Conservation (phyloP, 305 asterid species). For the Solanum hybrid region DNA sequence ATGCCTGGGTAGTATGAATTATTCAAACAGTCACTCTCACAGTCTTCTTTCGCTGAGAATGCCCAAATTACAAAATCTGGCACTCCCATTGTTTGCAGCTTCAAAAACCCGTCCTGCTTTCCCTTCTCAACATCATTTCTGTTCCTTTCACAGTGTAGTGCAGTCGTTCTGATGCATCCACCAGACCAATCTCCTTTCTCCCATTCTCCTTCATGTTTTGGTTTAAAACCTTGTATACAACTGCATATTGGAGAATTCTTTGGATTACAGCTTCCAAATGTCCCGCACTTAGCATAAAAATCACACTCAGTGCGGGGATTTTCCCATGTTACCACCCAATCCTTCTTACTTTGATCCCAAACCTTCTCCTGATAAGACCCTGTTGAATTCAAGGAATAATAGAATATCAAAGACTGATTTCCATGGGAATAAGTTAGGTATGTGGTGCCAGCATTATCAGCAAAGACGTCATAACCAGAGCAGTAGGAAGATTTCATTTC, state of each 20-base stretch:
- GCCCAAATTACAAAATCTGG: constrained; percentile 32
- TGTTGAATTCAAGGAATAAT: constrained; percentile 9
- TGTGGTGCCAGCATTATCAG: neutral
- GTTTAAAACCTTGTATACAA: constrained; percentile 32
- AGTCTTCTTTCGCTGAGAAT: constrained; percentile 11
- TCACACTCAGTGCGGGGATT: constrained; percentile 26
- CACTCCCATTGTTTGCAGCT: constrained; percentile 22
- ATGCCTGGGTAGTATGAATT: constrained; percentile 11
- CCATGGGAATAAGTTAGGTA: neutral
- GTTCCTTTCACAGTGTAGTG: constrained; percentile 28
- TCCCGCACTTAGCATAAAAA: constrained; percentile 36
- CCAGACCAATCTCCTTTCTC: constrained; percentile 27
- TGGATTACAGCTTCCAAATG: constrained; percentile 27
- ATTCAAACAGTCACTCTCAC: constrained; percentile 17
- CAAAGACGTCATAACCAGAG: neutral
- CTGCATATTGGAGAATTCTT: constrained; percentile 19
- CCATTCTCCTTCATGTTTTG: constrained; percentile 29
- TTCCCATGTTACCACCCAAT: constrained; percentile 28
- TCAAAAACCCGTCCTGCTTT: constrained; percentile 33
- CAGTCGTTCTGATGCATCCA: constrained; percentile 31
- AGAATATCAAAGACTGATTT: neutral
- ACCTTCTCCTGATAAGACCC: constrained; percentile 14
- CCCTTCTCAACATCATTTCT: constrained; percentile 6
- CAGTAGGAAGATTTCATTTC: no score
- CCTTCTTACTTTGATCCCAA: constrained; percentile 17